Conservation (phyloP, 768 basidiomycete genomes). For the Boletellus emodensis region DNA sequence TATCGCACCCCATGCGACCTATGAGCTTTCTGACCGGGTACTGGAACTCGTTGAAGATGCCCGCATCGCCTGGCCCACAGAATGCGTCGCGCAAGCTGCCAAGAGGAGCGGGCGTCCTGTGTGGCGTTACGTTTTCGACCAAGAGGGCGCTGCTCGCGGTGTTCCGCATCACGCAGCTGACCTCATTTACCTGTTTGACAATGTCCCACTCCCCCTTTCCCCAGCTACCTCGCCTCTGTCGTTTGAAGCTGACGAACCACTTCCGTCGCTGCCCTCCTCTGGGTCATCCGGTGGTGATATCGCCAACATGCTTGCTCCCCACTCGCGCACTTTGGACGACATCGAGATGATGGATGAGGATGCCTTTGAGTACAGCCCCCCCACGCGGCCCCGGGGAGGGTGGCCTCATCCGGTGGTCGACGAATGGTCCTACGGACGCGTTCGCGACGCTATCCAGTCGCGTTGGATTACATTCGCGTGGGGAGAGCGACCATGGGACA, state of each 20-base stretch:
- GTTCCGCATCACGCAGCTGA: conserved; percentile 69
- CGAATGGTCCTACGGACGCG: conserved; percentile 60
- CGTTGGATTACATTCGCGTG: conserved; percentile 74
- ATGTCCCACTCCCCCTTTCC: conserved; percentile 51
- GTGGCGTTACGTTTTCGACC: conserved; percentile 81
- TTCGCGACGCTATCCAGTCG: conserved; percentile 68
- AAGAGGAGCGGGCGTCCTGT: conserved; percentile 55
- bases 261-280: conserved; percentile 29
- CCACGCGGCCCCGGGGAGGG: conserved; percentile 28
- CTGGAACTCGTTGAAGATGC: conserved; percentile 75
- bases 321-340: conserved; percentile 22
- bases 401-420: conserved; percentile 62
- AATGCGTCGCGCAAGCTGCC: conserved; percentile 53
- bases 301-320: conserved; percentile 9
- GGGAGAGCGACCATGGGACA: conserved; percentile 69
- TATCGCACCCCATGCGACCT: conserved; percentile 56
- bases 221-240: conserved; percentile 31
- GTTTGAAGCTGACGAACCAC: conserved; percentile 32
- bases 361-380: conserved; percentile 13
- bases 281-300: conserved; percentile 24
- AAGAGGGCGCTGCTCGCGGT: conserved; percentile 64
- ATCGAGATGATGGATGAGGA: conserved; percentile 26
- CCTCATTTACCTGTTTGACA: conserved; percentile 77
- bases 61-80: conserved; percentile 73
- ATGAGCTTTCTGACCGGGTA: conserved; percentile 64